Evolutionary conservation across 225 moss, liverwort and hornwort species (phyloP), one percentile per base, ranked within the genome.

Genomic region (Marchantia paleacea): DNA sequence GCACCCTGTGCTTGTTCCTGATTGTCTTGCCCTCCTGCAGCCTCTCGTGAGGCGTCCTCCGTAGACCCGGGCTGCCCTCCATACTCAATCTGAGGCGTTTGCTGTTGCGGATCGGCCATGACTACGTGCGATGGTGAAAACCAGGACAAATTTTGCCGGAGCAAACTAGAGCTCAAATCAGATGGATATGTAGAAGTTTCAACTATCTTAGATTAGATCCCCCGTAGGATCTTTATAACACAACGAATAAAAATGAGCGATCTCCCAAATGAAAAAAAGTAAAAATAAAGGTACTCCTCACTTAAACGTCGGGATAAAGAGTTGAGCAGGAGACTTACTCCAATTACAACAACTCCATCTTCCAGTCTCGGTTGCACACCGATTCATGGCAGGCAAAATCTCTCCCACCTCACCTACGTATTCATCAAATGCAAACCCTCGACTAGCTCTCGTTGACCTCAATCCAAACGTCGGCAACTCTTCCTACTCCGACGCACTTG

Each of bases 391-490:
- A 82, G 70, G 81, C 75, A 79, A 57, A 66, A 51, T 51, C 47
- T 81, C 67, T 50, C 72, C 49, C 54, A 30, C 57, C 75, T 69
- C n/a, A 57, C 69, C 31, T 69, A 49, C 26, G 53, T 80, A 19
- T 68, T 69, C 73, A 78, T 80, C 61, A 15, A 52, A 67, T 13
- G 67, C 20, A 25, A 51, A 52, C 63, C 81, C 67, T 26, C 49
- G 8, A 80, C 28, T 7, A 80, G 54, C 75, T 77, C 65, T 72
- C 0, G 31, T 39, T 51, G 50, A 47, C 77, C 75, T 75, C 39
- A 28, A 81, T 83, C 83, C 83, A 83, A 86, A 83, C 86, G 83
- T 79, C 79, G 83, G 75, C 86, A 86, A 81, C 83, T 81, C 83
- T 83, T 83, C 83, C 86, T 79, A 12, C 71, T 69, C 75, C 50